Conservation (phyloP, 352 stramenopile genomes). For the Stephanocyclus meneghinianus region DNA sequence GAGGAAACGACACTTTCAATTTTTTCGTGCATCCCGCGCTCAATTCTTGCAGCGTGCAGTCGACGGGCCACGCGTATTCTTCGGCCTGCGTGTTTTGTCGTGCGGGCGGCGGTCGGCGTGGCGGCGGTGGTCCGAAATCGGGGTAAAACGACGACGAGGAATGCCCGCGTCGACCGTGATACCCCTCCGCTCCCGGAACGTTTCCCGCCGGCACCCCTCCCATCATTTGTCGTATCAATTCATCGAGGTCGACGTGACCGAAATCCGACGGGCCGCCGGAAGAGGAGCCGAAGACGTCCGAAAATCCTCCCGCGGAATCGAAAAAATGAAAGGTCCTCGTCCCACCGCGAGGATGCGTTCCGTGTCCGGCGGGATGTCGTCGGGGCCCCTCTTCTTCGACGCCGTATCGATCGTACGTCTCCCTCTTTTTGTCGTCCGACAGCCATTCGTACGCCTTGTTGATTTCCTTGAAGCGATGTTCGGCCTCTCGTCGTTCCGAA, state of each 20-base stretch:
- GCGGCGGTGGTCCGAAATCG: constrained; percentile 7
- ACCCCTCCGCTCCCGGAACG: not conserved
- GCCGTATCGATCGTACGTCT: constrained; percentile 76
- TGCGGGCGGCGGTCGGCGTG: constrained; percentile 2
- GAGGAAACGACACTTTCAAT: constrained; percentile 63
- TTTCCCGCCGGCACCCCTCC: constrained; percentile 27
- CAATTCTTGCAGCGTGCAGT: constrained; percentile 71
- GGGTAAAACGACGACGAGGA: constrained; percentile 12
- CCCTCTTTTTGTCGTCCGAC: constrained; percentile 74
- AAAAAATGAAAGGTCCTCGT: constrained; percentile 40
- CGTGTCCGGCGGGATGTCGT: too few species aligned
- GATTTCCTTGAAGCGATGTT: constrained; percentile 84
- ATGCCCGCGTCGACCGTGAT: constrained; percentile 4
- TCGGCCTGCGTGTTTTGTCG: not conserved
- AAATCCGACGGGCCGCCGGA: constrained; percentile 24
- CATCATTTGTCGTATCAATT: constrained; percentile 62
- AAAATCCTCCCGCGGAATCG: constrained; percentile 12
- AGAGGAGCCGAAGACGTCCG: constrained; percentile 42
- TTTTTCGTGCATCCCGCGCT: constrained; percentile 72
- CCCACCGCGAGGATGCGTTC: constrained; percentile 11
- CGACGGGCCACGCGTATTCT: constrained; percentile 41
- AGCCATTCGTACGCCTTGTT: constrained; percentile 82
- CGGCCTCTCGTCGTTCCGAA: constrained; percentile 46
- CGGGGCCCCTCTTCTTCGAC: not conserved
- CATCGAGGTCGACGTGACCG: constrained; percentile 48